These are phyloP conservation scores for Trichosporon sp. DNA, from an alignment of 1,284 basidiomycete genomes.

Conservation along the genomic window DNA sequence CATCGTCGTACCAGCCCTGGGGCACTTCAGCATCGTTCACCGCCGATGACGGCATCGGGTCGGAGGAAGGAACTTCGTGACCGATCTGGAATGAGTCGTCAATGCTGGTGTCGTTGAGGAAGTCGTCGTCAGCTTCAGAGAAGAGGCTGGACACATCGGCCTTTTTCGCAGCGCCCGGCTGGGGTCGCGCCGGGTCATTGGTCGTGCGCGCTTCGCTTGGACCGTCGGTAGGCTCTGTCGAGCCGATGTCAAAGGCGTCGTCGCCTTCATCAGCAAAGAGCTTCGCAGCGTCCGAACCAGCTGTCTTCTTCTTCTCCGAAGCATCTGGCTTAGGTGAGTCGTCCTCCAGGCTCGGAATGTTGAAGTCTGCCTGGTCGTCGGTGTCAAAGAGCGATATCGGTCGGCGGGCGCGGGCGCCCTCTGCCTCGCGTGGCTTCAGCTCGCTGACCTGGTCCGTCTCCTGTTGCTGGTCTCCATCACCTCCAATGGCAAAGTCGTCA, in stretches of 20 bases:
- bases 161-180: not conserved
- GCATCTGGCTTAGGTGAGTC: not conserved
- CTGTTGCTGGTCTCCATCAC: not conserved
- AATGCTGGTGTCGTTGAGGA: constrained; percentile 26
- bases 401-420: not conserved
- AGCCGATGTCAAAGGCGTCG: constrained; percentile 14
- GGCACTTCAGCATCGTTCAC: constrained; percentile 32
- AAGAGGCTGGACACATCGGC: not conserved
- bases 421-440: not conserved
- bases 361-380: not conserved
- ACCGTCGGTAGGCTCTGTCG: not conserved
- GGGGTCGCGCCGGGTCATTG: not conserved
- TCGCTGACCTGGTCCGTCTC: not conserved
- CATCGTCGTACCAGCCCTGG: constrained; percentile 43
- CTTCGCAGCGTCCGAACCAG: not conserved
- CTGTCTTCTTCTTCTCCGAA: not conserved
- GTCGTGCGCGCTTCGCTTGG: not conserved
- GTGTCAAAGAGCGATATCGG: not conserved
- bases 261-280: constrained; percentile 19
- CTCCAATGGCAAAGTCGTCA: constrained; percentile 5
- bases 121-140: constrained; percentile 10
- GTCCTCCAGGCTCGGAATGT: not conserved
- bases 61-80: constrained; percentile 2
- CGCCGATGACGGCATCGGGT: not conserved
- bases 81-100: constrained; percentile 28